Base-by-base conservation (phyloP, 805 yeast species). In the Kluyveromyces wickerhamii region DNA sequence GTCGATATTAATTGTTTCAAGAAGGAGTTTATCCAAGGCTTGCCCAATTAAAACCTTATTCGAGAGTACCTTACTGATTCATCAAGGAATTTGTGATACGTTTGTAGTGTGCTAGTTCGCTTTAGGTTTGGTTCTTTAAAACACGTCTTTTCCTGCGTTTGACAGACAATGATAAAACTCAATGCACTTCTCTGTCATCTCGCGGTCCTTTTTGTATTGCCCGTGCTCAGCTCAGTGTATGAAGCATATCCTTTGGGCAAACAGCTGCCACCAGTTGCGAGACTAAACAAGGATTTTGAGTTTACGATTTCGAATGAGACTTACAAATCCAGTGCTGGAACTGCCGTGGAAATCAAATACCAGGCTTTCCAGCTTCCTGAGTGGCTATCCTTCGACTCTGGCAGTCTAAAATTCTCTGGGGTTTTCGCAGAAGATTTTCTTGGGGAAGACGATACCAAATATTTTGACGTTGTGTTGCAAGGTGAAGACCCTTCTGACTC, bases 251-350 rank as follows among this genome's bases (percentile, higher is more conserved):
- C 60, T 7, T 38, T 53, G 3, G 60, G 71, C 43, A 76, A 77
- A 52, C 98, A 89, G 60, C 67, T 78, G 15, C 97, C 97, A 4
- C 80, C 86, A 21, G 84, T 92, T 10, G 97, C 95, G 4, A 69
- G 94, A 38, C 72, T 75, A 11, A 73, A 73, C 39, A 66, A 73
- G 46, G 45, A 54, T 2, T 89, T 79, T 59, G 45, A 62, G 13
- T 89, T 84, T 59, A 68, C 78, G 23, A 59, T 89, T 27, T 78
- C 87, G 35, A 62, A 71, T 39, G 74, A 77, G 45, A 89, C 97
- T 2, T 86, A 72, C 56, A 52, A 63, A 33, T 66, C 74, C 2
- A 52, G 59, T 25, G 53, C 67, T 2, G 53, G 62, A 31, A 59
- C 57, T 16, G 66, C 65, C 13, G 34, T 59, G 6, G 54, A 55